Percentiles rank a stretch among this genome's conserved stretches.
Conservation (phyloP, 768 basidiomycete genomes). For the Mycena epipterygia region DNA sequence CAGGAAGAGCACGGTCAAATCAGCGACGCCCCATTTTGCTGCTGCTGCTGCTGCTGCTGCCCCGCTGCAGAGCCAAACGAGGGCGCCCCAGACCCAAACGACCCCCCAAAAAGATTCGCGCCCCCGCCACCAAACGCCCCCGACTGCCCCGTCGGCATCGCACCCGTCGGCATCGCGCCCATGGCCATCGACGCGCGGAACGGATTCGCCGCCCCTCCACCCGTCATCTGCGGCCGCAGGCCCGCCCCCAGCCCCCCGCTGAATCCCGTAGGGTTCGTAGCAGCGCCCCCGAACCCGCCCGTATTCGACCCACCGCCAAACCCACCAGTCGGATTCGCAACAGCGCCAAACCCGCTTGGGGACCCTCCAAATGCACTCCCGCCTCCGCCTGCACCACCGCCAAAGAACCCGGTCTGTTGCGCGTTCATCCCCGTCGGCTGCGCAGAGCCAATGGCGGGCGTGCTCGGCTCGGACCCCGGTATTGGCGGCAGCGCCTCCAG, state of each 20-base stretch:
- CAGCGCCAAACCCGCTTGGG: constrained; percentile 19
- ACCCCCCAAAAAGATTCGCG: constrained; percentile 28
- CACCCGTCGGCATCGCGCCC: constrained; percentile 24
- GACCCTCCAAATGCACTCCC: too few species aligned
- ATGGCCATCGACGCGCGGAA: constrained; percentile 73
- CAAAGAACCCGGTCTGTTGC: constrained; percentile 34
- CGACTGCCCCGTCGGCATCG: constrained; percentile 30
- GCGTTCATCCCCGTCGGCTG: constrained; percentile 36
- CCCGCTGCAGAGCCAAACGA: constrained; percentile 26
- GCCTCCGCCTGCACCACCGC: constrained; percentile 36
- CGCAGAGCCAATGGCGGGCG: constrained; percentile 56
- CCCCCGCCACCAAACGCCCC: constrained; percentile 22
- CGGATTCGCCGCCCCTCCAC: constrained; percentile 70
- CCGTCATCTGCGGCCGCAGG: constrained; percentile 74
- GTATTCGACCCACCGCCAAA: constrained; percentile 49
- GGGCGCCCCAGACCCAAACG: constrained; percentile 42
- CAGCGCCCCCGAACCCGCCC: constrained; percentile 55
- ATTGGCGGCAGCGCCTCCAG: constrained; percentile 83
- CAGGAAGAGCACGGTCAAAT: constrained; percentile 53
- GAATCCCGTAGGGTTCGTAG: constrained; percentile 46
- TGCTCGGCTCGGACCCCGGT: constrained; percentile 67
- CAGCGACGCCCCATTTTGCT: constrained; percentile 58
- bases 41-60: constrained; percentile 55
- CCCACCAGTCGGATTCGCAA: constrained; percentile 29
- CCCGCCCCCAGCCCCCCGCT: constrained; percentile 57